Base-by-base conservation (phyloP, 306 rosid genomes). In the Ammopiptanthus mongolicus region DNA sequence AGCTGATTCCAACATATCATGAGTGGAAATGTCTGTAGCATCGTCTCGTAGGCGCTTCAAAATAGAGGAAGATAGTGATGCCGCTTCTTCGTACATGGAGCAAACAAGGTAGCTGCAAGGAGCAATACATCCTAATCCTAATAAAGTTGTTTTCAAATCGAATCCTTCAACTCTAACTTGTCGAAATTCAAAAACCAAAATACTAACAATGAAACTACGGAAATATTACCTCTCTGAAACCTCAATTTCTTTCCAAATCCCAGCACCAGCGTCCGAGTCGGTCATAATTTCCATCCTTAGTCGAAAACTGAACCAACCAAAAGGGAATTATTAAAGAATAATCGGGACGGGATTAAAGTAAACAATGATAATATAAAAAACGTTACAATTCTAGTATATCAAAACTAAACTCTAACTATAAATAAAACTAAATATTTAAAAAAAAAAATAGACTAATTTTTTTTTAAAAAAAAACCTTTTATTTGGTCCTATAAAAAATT, bases 41-140 rank as follows among this genome's bases (percentile, higher is more conserved):
- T 53, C n/a, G 1, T 31, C 31, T 28, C 55, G 62, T 36, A 88
- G 73, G n/a, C 72, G 81, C 78, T 86, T 86, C 77, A 91, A 65
- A 71, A 87, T 75, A 7, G 97, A 88, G 36, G 89, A 86, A 82
- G 98, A 86, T 42, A 73, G 65, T 8, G 84, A 81, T 25, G 83
- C 84, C 0, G 97, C 96, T 64, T 86, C 89, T 79, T 87, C 87
- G 11, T 81, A 90, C 93, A 85, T 84, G 46, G 87, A 85, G 65
- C 96, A 86, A 39, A 91, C 95, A 39, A 95, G 98, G 82, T 74
- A 90, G 82, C 97, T 89, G 86, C 68, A 79, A 53, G n/a, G 1
- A 0, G 28, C 14, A 73, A 23, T 46, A 47, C 19, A 36, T 36
- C 8, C 1, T 36, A 36, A 36, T 36, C 11, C 11, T 8, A 36